Conservation (phyloP, 2,329 filamentous ascomycete species). For the Aureobasidium sp. region DNA sequence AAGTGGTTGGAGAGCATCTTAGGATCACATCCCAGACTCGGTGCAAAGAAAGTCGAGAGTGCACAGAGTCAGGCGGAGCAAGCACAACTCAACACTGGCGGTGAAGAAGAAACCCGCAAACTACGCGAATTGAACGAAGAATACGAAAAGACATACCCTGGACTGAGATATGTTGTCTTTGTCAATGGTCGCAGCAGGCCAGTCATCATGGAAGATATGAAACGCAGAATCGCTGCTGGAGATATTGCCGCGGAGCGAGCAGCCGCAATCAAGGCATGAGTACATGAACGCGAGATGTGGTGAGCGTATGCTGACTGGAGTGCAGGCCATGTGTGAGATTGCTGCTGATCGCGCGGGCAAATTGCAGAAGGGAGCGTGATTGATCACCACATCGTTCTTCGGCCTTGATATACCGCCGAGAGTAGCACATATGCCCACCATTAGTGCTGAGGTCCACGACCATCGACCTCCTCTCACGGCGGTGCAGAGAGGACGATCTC, state of each 20-base stretch:
- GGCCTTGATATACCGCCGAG: background rate
- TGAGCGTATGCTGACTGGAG: slow-evolving; percentile 16
- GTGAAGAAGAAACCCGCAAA: slow-evolving; percentile 45
- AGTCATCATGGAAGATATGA: slow-evolving; percentile 77
- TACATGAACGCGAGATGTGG: slow-evolving; percentile 1
- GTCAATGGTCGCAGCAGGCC: slow-evolving; percentile 71
- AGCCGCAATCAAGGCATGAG: slow-evolving; percentile 63
- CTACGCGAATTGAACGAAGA: slow-evolving; percentile 60
- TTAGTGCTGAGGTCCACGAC: background rate
- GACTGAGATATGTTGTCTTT: slow-evolving; percentile 82
- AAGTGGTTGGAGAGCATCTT: slow-evolving; percentile 62
- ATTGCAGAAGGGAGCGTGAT: slow-evolving; percentile 28
- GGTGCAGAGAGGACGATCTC: background rate
- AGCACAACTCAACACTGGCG: slow-evolving; percentile 54
- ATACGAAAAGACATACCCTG: slow-evolving; percentile 75
- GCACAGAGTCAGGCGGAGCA: slow-evolving; percentile 76
- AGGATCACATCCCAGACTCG: slow-evolving; percentile 73
- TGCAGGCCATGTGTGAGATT: slow-evolving; percentile 84
- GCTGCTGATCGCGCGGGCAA: slow-evolving; percentile 70
- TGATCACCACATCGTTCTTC: background rate
- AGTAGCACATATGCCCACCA: background rate
- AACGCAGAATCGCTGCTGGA: slow-evolving; percentile 57
- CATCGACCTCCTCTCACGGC: background rate
- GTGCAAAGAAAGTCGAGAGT: slow-evolving; percentile 73
- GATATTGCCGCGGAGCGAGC: slow-evolving; percentile 59